Evolutionary conservation across 768 basidiomycete species (phyloP).

Genomic region (Boletus coccyginus): DNA sequence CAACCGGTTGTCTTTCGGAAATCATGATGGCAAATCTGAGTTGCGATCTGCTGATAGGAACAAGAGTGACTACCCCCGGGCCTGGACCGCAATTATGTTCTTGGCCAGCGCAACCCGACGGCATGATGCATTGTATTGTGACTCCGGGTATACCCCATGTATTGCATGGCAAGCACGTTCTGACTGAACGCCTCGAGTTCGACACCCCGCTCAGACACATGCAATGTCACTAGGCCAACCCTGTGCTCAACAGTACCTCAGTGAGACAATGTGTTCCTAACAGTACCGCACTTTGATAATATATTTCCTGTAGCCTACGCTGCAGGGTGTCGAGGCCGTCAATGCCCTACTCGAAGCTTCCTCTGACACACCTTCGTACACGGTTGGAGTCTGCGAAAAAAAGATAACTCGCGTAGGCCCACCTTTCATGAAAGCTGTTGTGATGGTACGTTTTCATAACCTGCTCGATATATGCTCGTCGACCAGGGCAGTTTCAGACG

Average conservation of each 20-base stretch:
- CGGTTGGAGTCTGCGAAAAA: constrained; percentile 96
- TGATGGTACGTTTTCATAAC: constrained; percentile 52
- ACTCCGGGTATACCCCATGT: too few relatives aligned
- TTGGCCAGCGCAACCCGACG: too few relatives aligned
- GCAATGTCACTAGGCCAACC: constrained; percentile 88
- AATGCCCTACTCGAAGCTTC: constrained; percentile 82
- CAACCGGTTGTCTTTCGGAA: too few relatives aligned
- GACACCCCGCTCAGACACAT: constrained; percentile 96
- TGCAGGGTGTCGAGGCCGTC: constrained; percentile 96
- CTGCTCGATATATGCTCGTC: constrained; percentile 29
- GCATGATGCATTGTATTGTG: too few relatives aligned
- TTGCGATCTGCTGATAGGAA: too few relatives aligned
- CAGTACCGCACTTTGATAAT: constrained; percentile 2
- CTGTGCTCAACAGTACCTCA: constrained; percentile 89
- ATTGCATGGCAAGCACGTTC: constrained; percentile 68
- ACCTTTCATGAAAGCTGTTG: constrained; percentile 90
- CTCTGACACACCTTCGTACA: constrained; percentile 90
- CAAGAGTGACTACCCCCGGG: too few relatives aligned
- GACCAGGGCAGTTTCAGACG: constrained; percentile 84
- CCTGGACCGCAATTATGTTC: too few relatives aligned
- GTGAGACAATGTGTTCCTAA: constrained; percentile 42
- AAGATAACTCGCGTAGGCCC: constrained; percentile 92
- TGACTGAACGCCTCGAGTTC: constrained; percentile 81
- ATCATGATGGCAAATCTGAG: too few relatives aligned
- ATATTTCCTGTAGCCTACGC: constrained; percentile 62